Base-by-base conservation (phyloP, 2,329 filamentous ascomycete genomes). In the Paecilomyces sp. region DNA sequence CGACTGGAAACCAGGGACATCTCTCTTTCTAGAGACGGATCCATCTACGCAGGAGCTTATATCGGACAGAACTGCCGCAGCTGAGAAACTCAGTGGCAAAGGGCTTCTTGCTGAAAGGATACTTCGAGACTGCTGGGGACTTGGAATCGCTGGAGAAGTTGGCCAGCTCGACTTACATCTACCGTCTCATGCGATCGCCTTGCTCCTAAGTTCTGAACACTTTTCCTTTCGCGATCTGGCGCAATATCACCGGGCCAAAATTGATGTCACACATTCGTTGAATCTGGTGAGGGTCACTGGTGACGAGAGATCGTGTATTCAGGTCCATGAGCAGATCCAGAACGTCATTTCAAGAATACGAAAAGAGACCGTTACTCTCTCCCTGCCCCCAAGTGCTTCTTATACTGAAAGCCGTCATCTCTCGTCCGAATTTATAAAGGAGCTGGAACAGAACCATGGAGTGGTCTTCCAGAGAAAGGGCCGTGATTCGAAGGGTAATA, bases 191-290 rank as follows among this genome's bases (percentile, higher is more conserved):
- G 61, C 61, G 6, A 61, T 77, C 22, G 67, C 67, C 6, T 59
- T 76, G 24, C 68, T 77, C 11, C 57, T 72, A 13, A 63, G 67
- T 50, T 71, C 74, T 1, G 63, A 70, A 18, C 60, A 70, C 55
- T 73, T 73, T 56, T 76, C 74, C 2, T 71, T 77, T 50, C 72
- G 74, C 54, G 70, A 72, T 28, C 54, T 77, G 54, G 73, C 76
- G 18, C 66, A 63, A 56, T 62, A 73, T 2, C 65, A 74, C 55
- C 67, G 67, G 28, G 72, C 68, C 11, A 72, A 70, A 22, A 75
- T 77, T 41, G 74, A 77, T 59, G 63, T 76, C 34, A 71, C 68
- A 1, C 67, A 65, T 54, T 67, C 68, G 7, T 59, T 73, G 25
- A 68, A 70, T 2, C 63, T 77, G 31, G 63, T 77, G 28, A 69